Percentiles rank a stretch among this genome's conserved stretches.
Conservation (phyloP, 768 basidiomycete species). For the Tylopilus rubrobrunneus region DNA sequence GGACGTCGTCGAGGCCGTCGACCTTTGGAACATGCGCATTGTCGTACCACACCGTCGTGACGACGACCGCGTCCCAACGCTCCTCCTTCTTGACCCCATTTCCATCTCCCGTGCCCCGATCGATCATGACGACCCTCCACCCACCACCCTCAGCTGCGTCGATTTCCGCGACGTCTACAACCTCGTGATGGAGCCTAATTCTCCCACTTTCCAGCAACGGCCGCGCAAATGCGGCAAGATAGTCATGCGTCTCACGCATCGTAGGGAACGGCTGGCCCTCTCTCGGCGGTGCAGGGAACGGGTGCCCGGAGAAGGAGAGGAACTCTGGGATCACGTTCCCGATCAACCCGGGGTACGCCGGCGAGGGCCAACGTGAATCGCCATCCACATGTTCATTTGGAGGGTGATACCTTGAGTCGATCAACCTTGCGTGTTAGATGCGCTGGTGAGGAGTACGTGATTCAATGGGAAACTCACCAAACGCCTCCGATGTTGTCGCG, state of each 20-base stretch:
- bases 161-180: constrained; percentile 37
- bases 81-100: constrained; percentile 28
- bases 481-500: constrained; percentile 46
- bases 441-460: neutral
- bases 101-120: constrained; percentile 31
- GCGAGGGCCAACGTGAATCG: constrained; percentile 38
- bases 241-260: constrained; percentile 25
- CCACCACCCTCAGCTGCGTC: constrained; percentile 21
- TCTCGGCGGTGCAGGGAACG: constrained; percentile 26
- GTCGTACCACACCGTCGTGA: constrained; percentile 45
- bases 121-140: constrained; percentile 39
- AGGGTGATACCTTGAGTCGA: constrained; percentile 14
- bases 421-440: neutral
- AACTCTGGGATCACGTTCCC: constrained; percentile 49
- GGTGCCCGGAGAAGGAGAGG: constrained; percentile 27
- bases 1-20: constrained; percentile 39
- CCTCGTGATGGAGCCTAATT: constrained; percentile 42
- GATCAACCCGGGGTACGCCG: constrained; percentile 45
- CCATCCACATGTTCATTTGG: neutral
- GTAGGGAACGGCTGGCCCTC: constrained; percentile 29
- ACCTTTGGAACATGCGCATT: constrained; percentile 42
- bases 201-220: constrained; percentile 25
- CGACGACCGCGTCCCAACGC: constrained; percentile 47
- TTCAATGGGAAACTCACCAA: constrained; percentile 33
- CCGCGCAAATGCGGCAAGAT: constrained; percentile 25